Base-by-base conservation (phyloP, 352 stramenopile genomes). In the Pythium myriotylum region DNA sequence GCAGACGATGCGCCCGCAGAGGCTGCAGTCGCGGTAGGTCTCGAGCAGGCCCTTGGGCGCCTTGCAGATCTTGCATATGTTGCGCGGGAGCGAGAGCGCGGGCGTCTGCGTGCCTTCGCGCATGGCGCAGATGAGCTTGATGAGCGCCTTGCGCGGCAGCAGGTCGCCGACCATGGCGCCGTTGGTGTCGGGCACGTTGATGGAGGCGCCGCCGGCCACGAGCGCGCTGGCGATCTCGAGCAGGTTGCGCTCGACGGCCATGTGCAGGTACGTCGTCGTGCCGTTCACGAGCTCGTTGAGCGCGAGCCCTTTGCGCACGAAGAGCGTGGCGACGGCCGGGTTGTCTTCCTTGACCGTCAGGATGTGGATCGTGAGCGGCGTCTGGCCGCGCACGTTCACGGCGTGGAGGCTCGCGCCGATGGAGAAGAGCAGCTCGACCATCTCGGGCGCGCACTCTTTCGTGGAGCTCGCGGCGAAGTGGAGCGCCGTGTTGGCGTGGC, bases 11-110 rank as follows among this genome's bases (percentile, higher is more conserved):
- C 86, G 86, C 19, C 83, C 84, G 26, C 86, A 95, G 13, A 95
- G 70, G 37, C 74, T 77, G 65, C 86, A 95, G 62, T 93, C 84
- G 41, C 73, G 77, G 20, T 90, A 68, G 54, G 84, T 74, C 48
- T 95, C 86, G 46, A 95, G 73, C 48, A 92, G 32, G 0, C 82
- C 81, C 54, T 89, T 90, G 2, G 84, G 79, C 37, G 86, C 79
- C 65, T 91, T 91, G 69, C 86, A 95, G 43, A 93, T 81, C 73
- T 95, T 91, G 80, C 85, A 94, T 39, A 62, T 76, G 35, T 79
- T 83, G 26, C 80, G 84, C 49, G 76, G 67, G 42, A 86, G 74
- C 22, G 76, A 73, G 1, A 77, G 56, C 3, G 85, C 79, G n/a
- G 79, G 63, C 4, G 74, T 68, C 56, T 93, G 82, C 26, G 79